A percentile compares a stretch with the other conserved stretches of the same genome.
Conservation (phyloP, 192 early-diverging fungal genomes). For the Backusella tuberculispora region DNA sequence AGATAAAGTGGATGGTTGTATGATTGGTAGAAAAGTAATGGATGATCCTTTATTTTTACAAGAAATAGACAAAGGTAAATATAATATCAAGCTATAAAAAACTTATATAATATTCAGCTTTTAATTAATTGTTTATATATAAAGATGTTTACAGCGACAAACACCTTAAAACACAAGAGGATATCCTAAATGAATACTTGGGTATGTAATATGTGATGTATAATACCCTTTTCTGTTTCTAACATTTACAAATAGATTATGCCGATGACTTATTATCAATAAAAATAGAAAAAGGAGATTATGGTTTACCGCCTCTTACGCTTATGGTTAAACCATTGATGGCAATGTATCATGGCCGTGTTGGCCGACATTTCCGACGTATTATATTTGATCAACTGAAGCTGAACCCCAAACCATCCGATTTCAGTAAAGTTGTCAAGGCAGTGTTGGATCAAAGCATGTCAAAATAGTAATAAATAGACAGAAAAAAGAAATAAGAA, state of each 20-base stretch:
- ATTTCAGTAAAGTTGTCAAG: constrained; percentile 15
- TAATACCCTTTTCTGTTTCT: not conserved
- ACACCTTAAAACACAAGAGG: constrained; percentile 34
- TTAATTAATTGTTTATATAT: not conserved
- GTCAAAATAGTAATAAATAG: constrained; percentile 2
- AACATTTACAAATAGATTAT: constrained; percentile 10
- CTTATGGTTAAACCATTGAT: constrained; percentile 47
- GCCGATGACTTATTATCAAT: constrained; percentile 14
- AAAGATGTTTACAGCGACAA: constrained; percentile 5
- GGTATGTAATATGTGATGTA: constrained; percentile 21
- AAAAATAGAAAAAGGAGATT: constrained; percentile 18
- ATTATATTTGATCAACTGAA: constrained; percentile 30
- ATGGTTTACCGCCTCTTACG: constrained; percentile 41
- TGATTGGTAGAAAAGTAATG: constrained; percentile 75
- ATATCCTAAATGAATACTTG: constrained; percentile 46
- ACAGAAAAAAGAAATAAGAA: not conserved
- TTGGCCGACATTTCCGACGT: constrained; percentile 41
- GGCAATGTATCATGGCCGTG: constrained; percentile 45
- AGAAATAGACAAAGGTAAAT: constrained; percentile 55
- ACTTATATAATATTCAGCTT: not conserved
- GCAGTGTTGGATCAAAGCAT: not conserved
- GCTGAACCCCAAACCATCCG: not conserved
- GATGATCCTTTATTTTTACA: constrained; percentile 71
- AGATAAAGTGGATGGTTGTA: constrained; percentile 60
- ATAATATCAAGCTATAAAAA: not conserved